Evolutionary conservation across 768 basidiomycete genomes (phyloP).

Genomic region (Sarcodon aspratus): DNA sequence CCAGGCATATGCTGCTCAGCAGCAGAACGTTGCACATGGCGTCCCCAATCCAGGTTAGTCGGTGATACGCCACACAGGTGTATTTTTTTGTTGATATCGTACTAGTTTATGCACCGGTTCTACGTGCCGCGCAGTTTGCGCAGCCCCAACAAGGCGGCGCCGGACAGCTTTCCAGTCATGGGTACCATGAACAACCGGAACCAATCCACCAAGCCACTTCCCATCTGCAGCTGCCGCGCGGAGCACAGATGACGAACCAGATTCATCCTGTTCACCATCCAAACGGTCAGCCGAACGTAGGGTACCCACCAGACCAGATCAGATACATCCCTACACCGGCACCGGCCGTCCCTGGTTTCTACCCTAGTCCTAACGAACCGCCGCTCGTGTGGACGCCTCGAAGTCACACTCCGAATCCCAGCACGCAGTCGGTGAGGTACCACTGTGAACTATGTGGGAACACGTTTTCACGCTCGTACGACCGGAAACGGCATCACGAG

Average conservation of each 20-base stretch:
- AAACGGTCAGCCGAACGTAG: neutral
- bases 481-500: slow-evolving; percentile 74
- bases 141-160: too few species aligned
- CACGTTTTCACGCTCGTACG: slow-evolving; percentile 72
- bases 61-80: too few species aligned
- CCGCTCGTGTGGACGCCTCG: slow-evolving; percentile 13
- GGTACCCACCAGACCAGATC: slow-evolving; percentile 1
- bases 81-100: too few species aligned
- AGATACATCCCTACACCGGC: slow-evolving; percentile 6
- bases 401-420: slow-evolving; percentile 18
- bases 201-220: neutral
- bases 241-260: too few species aligned
- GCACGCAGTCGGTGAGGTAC: slow-evolving; percentile 42
- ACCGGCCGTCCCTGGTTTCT: slow-evolving; percentile 1
- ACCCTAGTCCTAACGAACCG: neutral
- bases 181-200: too few species aligned
- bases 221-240: neutral
- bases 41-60: too few species aligned
- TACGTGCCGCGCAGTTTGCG: too few species aligned
- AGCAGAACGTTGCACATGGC: too few species aligned
- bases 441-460: slow-evolving; percentile 67
- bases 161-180: too few species aligned
- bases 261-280: neutral
- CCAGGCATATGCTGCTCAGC: too few species aligned
- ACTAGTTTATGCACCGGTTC: too few species aligned